A percentile compares a stretch with the other conserved stretches of the same genome.
phyloP scores from a whole-genome alignment of 2,329 filamentous ascomycete species.

The Aspergillus latus region DNA sequence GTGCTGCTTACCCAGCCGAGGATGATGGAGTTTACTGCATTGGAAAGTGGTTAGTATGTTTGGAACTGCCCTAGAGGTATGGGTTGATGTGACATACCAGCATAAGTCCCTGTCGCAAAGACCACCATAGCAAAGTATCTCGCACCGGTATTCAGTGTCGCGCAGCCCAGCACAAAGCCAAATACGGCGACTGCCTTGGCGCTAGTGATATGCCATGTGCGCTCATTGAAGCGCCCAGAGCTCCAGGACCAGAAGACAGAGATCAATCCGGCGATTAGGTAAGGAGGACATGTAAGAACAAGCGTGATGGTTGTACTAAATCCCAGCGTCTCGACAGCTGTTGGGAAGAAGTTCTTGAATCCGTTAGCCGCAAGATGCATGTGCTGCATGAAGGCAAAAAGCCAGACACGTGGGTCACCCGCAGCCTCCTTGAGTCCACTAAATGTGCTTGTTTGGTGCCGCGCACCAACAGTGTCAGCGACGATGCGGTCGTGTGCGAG shows the following conservation, averaged over 20 bases:
- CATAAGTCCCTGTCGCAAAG: constrained; percentile 33
- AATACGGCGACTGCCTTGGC: constrained; percentile 29
- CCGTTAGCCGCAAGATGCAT: constrained; percentile 47
- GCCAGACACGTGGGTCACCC: constrained; percentile 39
- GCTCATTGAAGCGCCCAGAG: constrained; percentile 46
- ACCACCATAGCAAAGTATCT: constrained; percentile 37
- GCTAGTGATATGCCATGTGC: constrained; percentile 34
- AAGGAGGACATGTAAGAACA: constrained; percentile 50
- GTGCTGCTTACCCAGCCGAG: constrained; percentile 45
- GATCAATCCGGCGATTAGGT: constrained; percentile 50
- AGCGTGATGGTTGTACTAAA: constrained; percentile 50
- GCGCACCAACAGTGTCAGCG: constrained; percentile 47
- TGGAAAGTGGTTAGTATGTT: neutral
- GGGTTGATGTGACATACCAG: constrained; percentile 8
- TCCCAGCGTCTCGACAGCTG: constrained; percentile 47
- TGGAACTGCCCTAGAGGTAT: neutral
- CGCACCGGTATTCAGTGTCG: constrained; percentile 30
- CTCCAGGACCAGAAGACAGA: constrained; percentile 53
- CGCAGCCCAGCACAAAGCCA: constrained; percentile 32
- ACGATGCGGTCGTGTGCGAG: constrained; percentile 48
- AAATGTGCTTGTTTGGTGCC: constrained; percentile 42
- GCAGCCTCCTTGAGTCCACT: constrained; percentile 38
- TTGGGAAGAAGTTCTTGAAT: constrained; percentile 49
- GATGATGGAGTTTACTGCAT: constrained; percentile 42
- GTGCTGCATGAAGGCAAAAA: constrained; percentile 49